A percentile compares a stretch with the other conserved stretches of the same genome.
Evolutionary conservation across 1,284 basidiomycete genomes (phyloP).

Genomic region (Melanopsichium pennsylvanicum): DNA sequence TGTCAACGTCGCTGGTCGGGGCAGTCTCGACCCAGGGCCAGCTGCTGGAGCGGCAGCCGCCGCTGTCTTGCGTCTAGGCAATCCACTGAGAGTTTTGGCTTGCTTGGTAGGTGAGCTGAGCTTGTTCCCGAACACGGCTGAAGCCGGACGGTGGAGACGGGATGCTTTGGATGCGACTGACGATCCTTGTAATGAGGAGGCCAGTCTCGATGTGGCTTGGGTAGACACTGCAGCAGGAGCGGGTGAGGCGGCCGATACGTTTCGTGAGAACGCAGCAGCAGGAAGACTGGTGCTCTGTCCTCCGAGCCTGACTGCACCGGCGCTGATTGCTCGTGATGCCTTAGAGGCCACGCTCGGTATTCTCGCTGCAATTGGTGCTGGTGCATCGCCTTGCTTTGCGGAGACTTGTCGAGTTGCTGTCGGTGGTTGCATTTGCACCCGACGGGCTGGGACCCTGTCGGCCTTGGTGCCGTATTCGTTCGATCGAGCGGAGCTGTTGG

Average conservation of each 20-base stretch:
- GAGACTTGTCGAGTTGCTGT: slow-evolving; percentile 1
- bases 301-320: slow-evolving; percentile 17
- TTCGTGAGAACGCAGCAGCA: slow-evolving; percentile 14
- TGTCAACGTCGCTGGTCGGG: slow-evolving; percentile 21
- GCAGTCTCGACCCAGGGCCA: slow-evolving; percentile 31
- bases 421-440: slow-evolving; percentile 19
- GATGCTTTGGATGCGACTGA: slow-evolving; percentile 36
- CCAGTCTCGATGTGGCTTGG: neutral
- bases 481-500: slow-evolving; percentile 26
- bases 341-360: slow-evolving; percentile 31
- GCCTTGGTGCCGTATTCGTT: slow-evolving; percentile 23
- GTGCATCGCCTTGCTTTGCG: neutral
- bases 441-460: slow-evolving; percentile 36
- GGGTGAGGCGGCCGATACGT: neutral
- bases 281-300: slow-evolving; percentile 13
- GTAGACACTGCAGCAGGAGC: neutral
- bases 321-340: slow-evolving; percentile 11
- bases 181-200: slow-evolving; percentile 3
- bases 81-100: slow-evolving; percentile 18
- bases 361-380: neutral
- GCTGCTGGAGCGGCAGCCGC: neutral
- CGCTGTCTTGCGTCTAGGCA: slow-evolving; percentile 23
- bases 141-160: slow-evolving; percentile 21
- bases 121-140: slow-evolving; percentile 12
- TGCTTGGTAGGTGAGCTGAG: slow-evolving; percentile 24